Evolutionary conservation across 257 asterid genomes (phyloP), one percentile per base, ranked within the genome.

Genomic region (Ligustrum vulgare): DNA sequence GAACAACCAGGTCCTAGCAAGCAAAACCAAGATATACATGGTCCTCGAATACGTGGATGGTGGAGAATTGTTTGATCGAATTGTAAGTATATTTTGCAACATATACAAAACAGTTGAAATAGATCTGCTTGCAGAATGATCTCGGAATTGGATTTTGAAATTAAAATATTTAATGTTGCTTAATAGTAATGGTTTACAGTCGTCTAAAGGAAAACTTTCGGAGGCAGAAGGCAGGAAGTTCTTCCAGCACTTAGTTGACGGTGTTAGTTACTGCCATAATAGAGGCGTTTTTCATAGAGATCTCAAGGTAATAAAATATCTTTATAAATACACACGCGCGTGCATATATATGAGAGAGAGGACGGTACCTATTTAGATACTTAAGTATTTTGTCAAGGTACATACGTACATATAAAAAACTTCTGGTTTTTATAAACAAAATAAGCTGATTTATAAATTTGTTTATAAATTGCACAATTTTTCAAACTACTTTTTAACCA

Each of bases 231-330:
- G 95, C 76, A 87, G 96, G 86, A 92, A 88, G 89, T 89, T 94
- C 81, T 95, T 95, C 82, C 99, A 95, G 73, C 98, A 91, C 74
- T 85, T 95, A 79, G 81, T 93, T 71, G 98, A 95, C 67, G 98
- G 97, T 13, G 97, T 93, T 73, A 79, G 92, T 82, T 93, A 93
- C 84, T 95, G 99, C 82, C 99, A 95, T 79, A 78, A 78, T 79
- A 91, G 86, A 89, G 99, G 99, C 69, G 97, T 91, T 82, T 89
- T 86, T 80, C 99, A 95, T 82, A 84, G 99, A 76, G 99, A 95
- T 84, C 98, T 95, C 80, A 95, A 60, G 67, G 67, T 60, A 60
- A 60, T 25, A 60, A 60, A 18, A 4, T 28, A 28, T 28, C 31
- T 28, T 28, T 0, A 28, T 39, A 39, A n/a, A 15, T 15, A 18